Percentiles rank a stretch among this genome's conserved stretches.
phyloP scores from a whole-genome alignment of 495 filamentous ascomycete species.

The Neurospora sublineolata region DNA sequence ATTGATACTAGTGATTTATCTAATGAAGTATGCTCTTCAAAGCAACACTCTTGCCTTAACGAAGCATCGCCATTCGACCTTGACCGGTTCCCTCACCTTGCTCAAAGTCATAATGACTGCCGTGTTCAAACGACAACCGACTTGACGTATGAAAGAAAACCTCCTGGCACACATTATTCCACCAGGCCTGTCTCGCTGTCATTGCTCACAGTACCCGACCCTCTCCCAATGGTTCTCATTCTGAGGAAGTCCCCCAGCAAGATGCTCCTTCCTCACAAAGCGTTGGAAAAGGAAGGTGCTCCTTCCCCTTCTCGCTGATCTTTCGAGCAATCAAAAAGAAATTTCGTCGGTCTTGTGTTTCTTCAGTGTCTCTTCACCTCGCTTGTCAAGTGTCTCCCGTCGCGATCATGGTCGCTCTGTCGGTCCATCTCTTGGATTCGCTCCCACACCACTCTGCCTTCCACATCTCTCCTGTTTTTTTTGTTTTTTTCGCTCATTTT shows the following conservation, averaged over 20 bases:
- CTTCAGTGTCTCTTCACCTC: not conserved
- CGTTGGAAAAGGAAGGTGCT: not conserved
- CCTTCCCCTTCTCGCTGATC: not conserved
- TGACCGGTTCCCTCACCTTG: too few relatives aligned
- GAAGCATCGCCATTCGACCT: not conserved
- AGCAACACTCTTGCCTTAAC: not conserved
- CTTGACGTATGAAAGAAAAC: not conserved
- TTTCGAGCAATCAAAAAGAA: not conserved
- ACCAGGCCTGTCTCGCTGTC: not conserved
- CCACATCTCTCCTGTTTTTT: not conserved
- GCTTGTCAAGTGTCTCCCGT: not conserved
- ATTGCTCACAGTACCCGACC: too few relatives aligned
- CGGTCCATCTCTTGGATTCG: not conserved
- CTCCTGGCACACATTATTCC: not conserved
- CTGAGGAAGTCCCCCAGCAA: not conserved
- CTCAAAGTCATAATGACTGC: too few relatives aligned
- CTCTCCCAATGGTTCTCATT: not conserved
- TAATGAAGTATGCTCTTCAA: not conserved
- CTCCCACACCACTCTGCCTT: not conserved
- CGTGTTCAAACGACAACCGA: not conserved
- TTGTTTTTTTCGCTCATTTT: not conserved
- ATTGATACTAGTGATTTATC: fast-evolving
- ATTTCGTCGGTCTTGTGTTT: not conserved
- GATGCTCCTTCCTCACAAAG: not conserved
- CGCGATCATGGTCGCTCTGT: not conserved